A percentile compares a stretch with the other conserved stretches of the same genome.
These are phyloP conservation scores for Ophiocordyceps camponoti-floridani DNA, from an alignment of 2,329 filamentous ascomycete species.

Conservation along the genomic window DNA sequence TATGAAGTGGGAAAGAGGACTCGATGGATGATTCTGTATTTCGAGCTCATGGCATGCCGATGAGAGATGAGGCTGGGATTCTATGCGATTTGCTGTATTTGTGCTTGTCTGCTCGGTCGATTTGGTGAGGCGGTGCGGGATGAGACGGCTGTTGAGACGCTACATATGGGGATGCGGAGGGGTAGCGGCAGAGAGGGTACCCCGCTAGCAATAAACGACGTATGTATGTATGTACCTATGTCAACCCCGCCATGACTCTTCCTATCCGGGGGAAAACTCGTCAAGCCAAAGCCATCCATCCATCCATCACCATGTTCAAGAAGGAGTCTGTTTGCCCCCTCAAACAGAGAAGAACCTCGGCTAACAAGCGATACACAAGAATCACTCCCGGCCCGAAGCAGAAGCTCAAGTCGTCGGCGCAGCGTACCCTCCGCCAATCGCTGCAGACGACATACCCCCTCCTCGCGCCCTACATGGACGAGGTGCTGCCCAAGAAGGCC, in stretches of 20 bases:
- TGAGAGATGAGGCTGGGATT: too few relatives aligned
- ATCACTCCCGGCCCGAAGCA: conserved; percentile 66
- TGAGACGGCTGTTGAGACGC: not conserved
- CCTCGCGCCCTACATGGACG: conserved; percentile 76
- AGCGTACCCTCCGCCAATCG: conserved; percentile 69
- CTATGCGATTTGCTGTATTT: too few relatives aligned
- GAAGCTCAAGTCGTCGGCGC: conserved; percentile 93
- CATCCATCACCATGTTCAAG: conserved; percentile 55
- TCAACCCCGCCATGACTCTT: not conserved
- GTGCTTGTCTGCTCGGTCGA: too few relatives aligned
- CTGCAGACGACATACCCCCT: conserved; percentile 73
- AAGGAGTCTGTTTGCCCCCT: conserved; percentile 50
- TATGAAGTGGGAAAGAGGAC: too few relatives aligned
- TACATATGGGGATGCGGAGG: not conserved
- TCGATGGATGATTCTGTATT: not conserved
- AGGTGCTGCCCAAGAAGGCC: conserved; percentile 86
- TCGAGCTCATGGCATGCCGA: too few relatives aligned
- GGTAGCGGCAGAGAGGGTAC: not conserved
- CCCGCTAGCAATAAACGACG: not conserved
- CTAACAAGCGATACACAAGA: conserved; percentile 27
- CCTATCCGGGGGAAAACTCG: not conserved
- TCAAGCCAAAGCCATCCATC: too few relatives aligned
- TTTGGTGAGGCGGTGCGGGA: too few relatives aligned
- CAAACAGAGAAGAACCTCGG: not conserved
- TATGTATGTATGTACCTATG: too few relatives aligned